Percentiles rank a stretch among this genome's conserved stretches.
Evolutionary conservation across 2,329 filamentous ascomycete species (phyloP).

Genomic region (Chrysoporthe austroafricana): DNA sequence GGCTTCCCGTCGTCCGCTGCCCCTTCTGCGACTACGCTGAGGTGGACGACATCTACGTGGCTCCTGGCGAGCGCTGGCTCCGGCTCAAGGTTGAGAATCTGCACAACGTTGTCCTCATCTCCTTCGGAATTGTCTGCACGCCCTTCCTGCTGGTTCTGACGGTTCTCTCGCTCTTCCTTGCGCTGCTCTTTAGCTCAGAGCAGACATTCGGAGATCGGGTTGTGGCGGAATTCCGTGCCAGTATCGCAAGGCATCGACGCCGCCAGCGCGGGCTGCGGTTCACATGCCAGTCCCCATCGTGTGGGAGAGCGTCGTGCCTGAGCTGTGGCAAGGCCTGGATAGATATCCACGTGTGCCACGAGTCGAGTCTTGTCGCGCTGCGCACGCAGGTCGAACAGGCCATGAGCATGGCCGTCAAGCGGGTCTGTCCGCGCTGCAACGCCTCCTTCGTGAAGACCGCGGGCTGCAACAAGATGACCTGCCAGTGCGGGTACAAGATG

Average conservation of each 20-base stretch:
- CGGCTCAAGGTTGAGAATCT: conserved; percentile 58
- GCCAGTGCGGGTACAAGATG: conserved; percentile 96
- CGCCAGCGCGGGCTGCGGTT: conserved; percentile 77
- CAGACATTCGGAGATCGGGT: conserved; percentile 48
- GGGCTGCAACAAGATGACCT: conserved; percentile 97
- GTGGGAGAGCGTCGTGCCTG: conserved; percentile 75
- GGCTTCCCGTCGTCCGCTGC: conserved; percentile 78
- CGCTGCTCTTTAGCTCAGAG: conserved; percentile 48
- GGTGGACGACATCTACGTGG: conserved; percentile 75
- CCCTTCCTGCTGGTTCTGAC: conserved; percentile 60
- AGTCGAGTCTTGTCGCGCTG: conserved; percentile 78
- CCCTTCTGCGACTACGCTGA: conserved; percentile 94
- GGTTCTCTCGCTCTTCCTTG: conserved; percentile 50
- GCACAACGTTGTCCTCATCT: conserved; percentile 53
- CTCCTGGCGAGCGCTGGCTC: conserved; percentile 56
- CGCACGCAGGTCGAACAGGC: conserved; percentile 90
- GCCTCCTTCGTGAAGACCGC: conserved; percentile 90
- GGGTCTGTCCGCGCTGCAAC: conserved; percentile 89
- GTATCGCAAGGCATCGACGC: conserved; percentile 69
- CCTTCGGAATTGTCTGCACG: conserved; percentile 57
- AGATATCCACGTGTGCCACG: conserved; percentile 89
- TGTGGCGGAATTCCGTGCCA: conserved; percentile 55
- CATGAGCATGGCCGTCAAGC: conserved; percentile 91
- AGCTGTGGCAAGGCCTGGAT: conserved; percentile 81
- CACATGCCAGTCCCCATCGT: conserved; percentile 71